Evolutionary conservation across 441 rosid genomes (phyloP).

Genomic region (Erysimum cheiri): DNA sequence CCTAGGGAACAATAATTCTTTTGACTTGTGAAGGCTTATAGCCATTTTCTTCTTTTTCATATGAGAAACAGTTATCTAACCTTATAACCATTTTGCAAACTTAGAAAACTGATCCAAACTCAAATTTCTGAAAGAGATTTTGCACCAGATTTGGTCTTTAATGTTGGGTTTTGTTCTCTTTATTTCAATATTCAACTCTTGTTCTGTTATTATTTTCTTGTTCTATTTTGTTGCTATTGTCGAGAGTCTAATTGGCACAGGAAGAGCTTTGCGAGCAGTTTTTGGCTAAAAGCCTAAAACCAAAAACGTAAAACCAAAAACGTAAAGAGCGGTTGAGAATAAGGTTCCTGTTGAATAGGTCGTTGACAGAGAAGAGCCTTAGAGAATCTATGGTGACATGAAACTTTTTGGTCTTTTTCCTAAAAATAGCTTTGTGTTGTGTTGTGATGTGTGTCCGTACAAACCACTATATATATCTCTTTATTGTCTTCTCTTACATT

Average conservation of each 20-base stretch:
- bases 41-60: not conserved
- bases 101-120: conserved; percentile 13
- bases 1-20: conserved; percentile 25
- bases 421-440: conserved; percentile 34
- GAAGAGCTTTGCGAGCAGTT: conserved; percentile 14
- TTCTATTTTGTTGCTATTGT: conserved; percentile 12
- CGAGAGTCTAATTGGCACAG: conserved; percentile 1
- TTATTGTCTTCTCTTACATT: not conserved
- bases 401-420: conserved; percentile 29
- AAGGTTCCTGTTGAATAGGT: not conserved
- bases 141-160: conserved; percentile 16
- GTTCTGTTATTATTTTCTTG: not conserved
- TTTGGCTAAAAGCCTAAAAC: conserved; percentile 3
- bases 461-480: conserved; percentile 12
- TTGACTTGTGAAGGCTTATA: conserved; percentile 13
- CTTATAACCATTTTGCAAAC: conserved; percentile 9
- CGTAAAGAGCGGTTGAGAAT: conserved; percentile 17
- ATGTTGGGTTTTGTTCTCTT: not conserved
- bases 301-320: not conserved
- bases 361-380: conserved; percentile 37
- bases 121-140: not conserved
- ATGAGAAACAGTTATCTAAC: conserved; percentile 22
- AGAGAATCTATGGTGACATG: conserved; percentile 31
- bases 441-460: not conserved
- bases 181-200: conserved; percentile 5